Evolutionary conservation across 768 basidiomycete species (phyloP), one percentile per base, ranked within the genome.

Genomic region (Suillus discolor): DNA sequence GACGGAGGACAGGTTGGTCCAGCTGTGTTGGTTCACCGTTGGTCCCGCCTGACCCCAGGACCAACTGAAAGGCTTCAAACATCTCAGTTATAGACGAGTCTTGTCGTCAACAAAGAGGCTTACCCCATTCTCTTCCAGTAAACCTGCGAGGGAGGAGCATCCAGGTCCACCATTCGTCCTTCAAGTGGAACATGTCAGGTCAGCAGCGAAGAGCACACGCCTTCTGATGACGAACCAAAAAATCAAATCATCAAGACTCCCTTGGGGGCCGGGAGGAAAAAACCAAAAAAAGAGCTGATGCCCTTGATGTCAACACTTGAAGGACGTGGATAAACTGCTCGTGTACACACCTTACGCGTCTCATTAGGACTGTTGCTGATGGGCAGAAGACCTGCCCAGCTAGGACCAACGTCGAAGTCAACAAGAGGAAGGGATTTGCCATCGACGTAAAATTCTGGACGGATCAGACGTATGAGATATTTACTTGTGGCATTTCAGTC

Each of bases 261-360:
- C 91, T 69, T 86, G 78, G 0, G 89, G 89, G 4, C 89, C 90
- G 2, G 91, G 89, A 63, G 91, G 91, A 79, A 91, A 92, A 77
- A 91, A 89, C 91, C 91, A 92, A 78, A 93, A 93, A 80, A 89
- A 93, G 15, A 92, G 83, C 89, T 49, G 23, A 25, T 25, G 13
- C 3, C 3, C 23, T 25, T 15, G 12, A 25, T 25, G 2, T 49
- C 13, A 49, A 3, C 23, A 25, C 41, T 42, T 6, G 16, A 15
- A 25, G 13, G 6, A 49, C 28, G 1, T 53, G 39, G 15, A 42
- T 31, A 36, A 6, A n/a, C 8, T 8, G 5, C 41, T 38, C 39
- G 7, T 8, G 31, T 45, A 39, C 47, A 28, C 25, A 88, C 89
- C 83, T 92, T 82, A 57, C 90, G 83, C 5, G 88, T 89, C 76